Evolutionary conservation across 2,329 filamentous ascomycete genomes (phyloP).

Genomic region (Aspergillus costaricaensis): DNA sequence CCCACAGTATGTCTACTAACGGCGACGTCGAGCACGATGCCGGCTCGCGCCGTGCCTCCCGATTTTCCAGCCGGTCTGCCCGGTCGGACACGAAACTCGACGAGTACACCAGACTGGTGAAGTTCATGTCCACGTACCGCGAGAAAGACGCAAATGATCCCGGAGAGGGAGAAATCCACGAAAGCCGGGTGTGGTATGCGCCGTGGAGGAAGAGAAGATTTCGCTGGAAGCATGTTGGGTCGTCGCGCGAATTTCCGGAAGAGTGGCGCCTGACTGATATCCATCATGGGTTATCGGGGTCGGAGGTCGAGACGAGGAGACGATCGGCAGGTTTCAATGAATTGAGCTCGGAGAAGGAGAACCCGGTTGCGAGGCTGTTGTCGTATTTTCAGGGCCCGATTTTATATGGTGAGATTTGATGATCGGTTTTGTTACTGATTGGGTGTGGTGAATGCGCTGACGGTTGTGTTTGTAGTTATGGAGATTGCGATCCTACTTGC

Average conservation of each 20-base stretch:
- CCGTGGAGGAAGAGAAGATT: background rate
- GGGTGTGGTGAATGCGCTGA: background rate
- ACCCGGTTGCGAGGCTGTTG: background rate
- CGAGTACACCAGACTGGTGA: background rate
- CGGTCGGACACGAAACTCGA: background rate
- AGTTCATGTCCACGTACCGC: slow-evolving; percentile 5
- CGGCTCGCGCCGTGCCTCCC: background rate
- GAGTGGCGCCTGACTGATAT: background rate
- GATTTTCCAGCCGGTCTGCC: background rate
- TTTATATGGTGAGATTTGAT: background rate
- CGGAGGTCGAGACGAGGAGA: background rate
- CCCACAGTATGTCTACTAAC: background rate
- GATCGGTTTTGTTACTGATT: background rate
- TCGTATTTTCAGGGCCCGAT: background rate
- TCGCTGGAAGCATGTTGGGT: background rate
- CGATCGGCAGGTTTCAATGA: background rate
- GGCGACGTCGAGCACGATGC: background rate
- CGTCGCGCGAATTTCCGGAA: background rate
- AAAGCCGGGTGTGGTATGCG: background rate
- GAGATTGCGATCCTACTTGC: slow-evolving; percentile 73
- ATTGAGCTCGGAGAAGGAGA: background rate
- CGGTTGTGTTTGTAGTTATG: slow-evolving; percentile 55
- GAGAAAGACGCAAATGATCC: background rate
- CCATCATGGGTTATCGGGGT: background rate
- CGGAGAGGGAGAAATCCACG: slow-evolving; percentile 1